phyloP scores from a whole-genome alignment of 106 monocot species.

The Agapanthus africanus region DNA sequence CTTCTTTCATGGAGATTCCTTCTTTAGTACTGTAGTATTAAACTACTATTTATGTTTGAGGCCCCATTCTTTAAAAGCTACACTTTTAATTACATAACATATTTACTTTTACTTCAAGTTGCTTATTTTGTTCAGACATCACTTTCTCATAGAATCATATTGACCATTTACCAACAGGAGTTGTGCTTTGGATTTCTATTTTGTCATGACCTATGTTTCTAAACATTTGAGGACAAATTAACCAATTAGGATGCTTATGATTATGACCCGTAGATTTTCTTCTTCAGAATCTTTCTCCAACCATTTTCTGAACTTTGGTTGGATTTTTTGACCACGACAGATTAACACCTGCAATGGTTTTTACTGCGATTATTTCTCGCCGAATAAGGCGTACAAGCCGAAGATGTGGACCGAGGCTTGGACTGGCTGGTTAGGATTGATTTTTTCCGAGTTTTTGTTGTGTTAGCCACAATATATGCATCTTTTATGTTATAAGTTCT shows the following conservation, averaged over 20 bases:
- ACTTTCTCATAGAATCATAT: not conserved
- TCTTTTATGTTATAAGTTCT: not conserved
- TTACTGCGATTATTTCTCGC: not conserved
- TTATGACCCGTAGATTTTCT: no score
- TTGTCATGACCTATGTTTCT: no score
- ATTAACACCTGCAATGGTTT: not conserved
- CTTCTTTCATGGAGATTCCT: no score
- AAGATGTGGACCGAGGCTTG: not conserved
- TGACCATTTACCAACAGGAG: not conserved
- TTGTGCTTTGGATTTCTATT: not conserved
- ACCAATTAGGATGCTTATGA: no score
- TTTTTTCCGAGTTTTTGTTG: not conserved
- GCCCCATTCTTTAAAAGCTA: no score
- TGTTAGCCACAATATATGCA: not conserved
- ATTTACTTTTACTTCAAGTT: no score
- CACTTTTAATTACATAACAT: no score
- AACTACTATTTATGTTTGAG: no score
- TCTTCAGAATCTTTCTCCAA: slow-evolving; percentile 1
- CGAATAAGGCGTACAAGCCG: not conserved
- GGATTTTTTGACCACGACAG: not conserved
- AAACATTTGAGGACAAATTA: no score
- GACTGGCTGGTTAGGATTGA: not conserved
- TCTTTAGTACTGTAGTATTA: no score
- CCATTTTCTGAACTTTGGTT: not conserved
- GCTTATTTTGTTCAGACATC: not conserved